These are phyloP conservation scores for Phylloporus scabripes DNA, from an alignment of 768 basidiomycete genomes.

Conservation along the genomic window DNA sequence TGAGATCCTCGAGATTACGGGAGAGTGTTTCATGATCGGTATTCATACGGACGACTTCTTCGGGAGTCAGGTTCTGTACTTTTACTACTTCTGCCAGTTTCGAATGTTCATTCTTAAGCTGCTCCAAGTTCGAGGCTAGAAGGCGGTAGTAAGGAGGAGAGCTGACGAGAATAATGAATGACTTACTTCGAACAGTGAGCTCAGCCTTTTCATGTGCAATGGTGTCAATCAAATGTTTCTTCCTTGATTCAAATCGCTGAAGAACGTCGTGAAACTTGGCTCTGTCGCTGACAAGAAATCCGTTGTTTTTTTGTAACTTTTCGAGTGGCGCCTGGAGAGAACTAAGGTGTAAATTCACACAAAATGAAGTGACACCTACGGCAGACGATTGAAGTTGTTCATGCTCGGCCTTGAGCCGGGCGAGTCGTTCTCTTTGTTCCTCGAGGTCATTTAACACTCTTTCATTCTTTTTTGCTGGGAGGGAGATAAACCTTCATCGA, in stretches of 20 bases:
- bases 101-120: conserved; percentile 58
- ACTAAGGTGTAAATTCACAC: background rate
- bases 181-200: conserved; percentile 48
- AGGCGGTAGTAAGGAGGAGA: conserved; percentile 3
- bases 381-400: conserved; percentile 57
- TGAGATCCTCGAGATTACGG: conserved; percentile 70
- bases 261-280: conserved; percentile 76
- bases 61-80: conserved; percentile 83
- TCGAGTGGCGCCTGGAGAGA: conserved; percentile 52
- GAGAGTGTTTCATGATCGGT: conserved; percentile 78
- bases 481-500: background rate
- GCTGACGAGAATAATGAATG: background rate
- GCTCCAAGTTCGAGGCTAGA: conserved; percentile 58
- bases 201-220: conserved; percentile 67
- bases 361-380: conserved; percentile 32
- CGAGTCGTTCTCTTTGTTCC: conserved; percentile 43
- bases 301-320: conserved; percentile 57
- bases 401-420: conserved; percentile 46
- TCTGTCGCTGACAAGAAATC: conserved; percentile 63
- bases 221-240: conserved; percentile 60
- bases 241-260: conserved; percentile 61
- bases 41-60: conserved; percentile 90
- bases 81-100: conserved; percentile 64
- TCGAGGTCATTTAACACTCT: conserved; percentile 61
- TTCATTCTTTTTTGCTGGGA: conserved; percentile 65